Base-by-base conservation (phyloP, 2,329 filamentous ascomycete genomes). In the Monosporascus sp. region DNA sequence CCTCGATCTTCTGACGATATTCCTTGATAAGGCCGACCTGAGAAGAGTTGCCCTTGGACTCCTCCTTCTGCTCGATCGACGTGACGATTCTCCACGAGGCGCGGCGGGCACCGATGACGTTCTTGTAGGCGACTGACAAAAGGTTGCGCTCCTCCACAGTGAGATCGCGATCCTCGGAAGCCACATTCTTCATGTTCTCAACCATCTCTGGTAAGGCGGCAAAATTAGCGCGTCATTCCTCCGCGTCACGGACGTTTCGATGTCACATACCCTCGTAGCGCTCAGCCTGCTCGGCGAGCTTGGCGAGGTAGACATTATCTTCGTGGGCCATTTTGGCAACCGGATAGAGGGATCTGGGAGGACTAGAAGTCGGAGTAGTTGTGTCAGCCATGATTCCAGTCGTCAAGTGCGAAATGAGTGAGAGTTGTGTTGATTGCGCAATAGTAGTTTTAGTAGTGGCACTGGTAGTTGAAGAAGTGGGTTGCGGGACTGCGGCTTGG, bases 281-380 rank as follows among this genome's bases (percentile, higher is more conserved):
- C 87, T 99, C 94, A 78, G 94, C 94, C 87, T 99, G 94, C 88
- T 99, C 94, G 75, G 94, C 94, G 77, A 99, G 90, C 91, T 97
- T 97, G 80, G 94, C 94, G 76, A 97, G 88, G 79, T 97, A 97
- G 73, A 99, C 94, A 71, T 92, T 93, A 82, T 97, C 92, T 85
- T 97, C 93, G 84, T 96, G 91, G 86, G 90, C 91, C 93, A 97
- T 97, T 82, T 82, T 92, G 82, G 74, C 77, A 73, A 66, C 68
- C n/a, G 43, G 17, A 46, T 31, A 26, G 17, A 6, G 43, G 16
- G 11, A 16, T 22, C 19, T 51, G 64, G 69, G 60, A 55, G 55
- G 63, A 40, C 51, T 63, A 51, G 56, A 49, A 53, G 51, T 49
- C 31, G 41, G 41, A 45, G 44, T 43, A 24, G 27, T 43, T 45